Percentiles rank a stretch among this genome's conserved stretches.
These are phyloP conservation scores for Colletotrichum sansevieriae DNA, from an alignment of 2,329 filamentous ascomycete species.

Conservation along the genomic window DNA sequence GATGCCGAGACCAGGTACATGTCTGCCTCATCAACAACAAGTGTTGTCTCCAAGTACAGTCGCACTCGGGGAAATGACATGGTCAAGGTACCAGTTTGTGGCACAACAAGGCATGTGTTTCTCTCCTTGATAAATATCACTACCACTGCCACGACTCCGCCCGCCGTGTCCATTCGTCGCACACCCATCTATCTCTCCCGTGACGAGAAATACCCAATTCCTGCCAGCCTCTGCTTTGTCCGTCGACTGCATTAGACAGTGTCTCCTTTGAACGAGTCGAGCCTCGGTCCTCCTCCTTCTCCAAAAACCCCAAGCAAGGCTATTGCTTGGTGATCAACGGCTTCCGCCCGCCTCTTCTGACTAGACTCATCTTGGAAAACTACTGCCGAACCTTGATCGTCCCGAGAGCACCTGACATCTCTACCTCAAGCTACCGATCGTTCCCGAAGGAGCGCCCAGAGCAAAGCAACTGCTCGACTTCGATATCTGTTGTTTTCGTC, in stretches of 20 bases:
- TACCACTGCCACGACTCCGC: conserved; percentile 24
- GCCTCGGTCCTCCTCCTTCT: conserved; percentile 24
- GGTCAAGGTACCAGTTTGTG: conserved; percentile 23
- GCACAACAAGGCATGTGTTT: conserved; percentile 21
- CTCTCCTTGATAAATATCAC: conserved; percentile 38
- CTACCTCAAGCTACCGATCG: conserved; percentile 16
- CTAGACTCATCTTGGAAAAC: conserved; percentile 25
- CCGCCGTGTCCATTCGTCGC: not conserved
- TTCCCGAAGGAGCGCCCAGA: conserved; percentile 27
- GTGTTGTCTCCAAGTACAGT: conserved; percentile 15
- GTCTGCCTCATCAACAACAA: conserved; percentile 19
- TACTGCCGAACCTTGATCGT: conserved; percentile 25
- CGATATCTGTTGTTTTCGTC: conserved; percentile 3
- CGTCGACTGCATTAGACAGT: not conserved
- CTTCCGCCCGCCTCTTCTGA: conserved; percentile 16
- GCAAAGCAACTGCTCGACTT: conserved; percentile 1
- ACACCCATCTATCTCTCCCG: not conserved
- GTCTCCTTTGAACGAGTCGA: conserved; percentile 9
- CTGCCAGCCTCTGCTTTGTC: not conserved
- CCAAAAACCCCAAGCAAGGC: conserved; percentile 15
- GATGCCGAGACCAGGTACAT: conserved; percentile 25
- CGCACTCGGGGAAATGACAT: conserved; percentile 14
- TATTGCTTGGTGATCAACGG: conserved; percentile 28
- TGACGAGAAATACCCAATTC: not conserved
- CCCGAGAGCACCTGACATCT: conserved; percentile 38